Conservation (phyloP, 345 rosid genomes). For the Arabidopsis arenosa region DNA sequence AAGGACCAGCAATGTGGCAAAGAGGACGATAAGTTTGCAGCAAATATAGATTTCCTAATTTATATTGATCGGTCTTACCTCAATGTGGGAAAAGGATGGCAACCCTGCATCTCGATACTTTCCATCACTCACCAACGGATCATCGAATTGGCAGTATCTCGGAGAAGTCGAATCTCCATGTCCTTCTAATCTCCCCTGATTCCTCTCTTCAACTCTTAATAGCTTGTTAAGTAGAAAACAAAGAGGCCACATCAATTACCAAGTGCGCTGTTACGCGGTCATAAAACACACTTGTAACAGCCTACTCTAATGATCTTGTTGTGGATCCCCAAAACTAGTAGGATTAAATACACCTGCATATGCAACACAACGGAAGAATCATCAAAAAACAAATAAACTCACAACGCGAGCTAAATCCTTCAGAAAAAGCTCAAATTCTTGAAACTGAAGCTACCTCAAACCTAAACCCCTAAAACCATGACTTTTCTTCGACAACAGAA, state of each 20-base stretch:
- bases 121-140: conserved; percentile 43
- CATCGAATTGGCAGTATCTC: conserved; percentile 38
- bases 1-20: conserved; percentile 11
- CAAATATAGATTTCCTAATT: neutral
- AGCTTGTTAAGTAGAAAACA: conserved; percentile 65
- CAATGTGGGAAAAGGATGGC: conserved; percentile 52
- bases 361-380: conserved; percentile 19
- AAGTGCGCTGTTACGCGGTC: neutral
- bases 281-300: conserved; percentile 11
- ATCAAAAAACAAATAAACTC: conserved; percentile 1
- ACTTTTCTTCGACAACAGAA: neutral
- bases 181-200: conserved; percentile 40
- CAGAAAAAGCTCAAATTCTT: neutral
- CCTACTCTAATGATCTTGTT: conserved; percentile 6
- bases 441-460: conserved; percentile 16
- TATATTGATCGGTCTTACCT: conserved; percentile 51
- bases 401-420: neutral
- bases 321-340: neutral
- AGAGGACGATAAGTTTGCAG: neutral
- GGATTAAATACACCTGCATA: conserved; percentile 16
- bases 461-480: neutral
- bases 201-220: conserved; percentile 56
- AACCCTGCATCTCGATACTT: conserved; percentile 39
- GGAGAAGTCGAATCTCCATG: conserved; percentile 31
- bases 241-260: conserved; percentile 69